Conservation (phyloP, 192 early-diverging fungal species). For the Linnemannia zychae region DNA sequence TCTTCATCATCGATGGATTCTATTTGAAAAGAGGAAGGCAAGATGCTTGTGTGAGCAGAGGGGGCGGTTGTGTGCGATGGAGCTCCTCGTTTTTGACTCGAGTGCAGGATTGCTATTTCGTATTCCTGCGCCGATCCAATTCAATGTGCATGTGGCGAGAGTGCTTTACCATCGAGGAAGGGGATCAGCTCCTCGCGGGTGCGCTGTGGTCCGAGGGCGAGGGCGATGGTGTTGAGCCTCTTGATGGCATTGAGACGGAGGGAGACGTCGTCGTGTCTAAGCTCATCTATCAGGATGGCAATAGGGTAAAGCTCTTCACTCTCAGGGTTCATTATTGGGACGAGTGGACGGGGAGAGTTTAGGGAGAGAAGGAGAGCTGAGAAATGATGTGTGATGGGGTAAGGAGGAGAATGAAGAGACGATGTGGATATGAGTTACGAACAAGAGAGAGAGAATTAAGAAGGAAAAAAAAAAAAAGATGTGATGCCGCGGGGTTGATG, state of each 20-base stretch:
- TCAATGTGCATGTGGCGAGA: not conserved
- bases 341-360: not conserved
- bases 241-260: conserved; percentile 88
- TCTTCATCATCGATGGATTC: conserved; percentile 99
- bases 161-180: conserved; percentile 90
- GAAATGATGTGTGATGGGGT: not conserved
- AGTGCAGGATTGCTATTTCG: too few relatives aligned
- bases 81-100: not conserved
- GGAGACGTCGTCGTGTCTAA: conserved; percentile 92
- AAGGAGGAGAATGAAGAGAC: not conserved
- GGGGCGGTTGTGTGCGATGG: not conserved
- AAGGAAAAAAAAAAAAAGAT: not conserved
- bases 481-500: conserved; percentile 1
- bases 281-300: conserved; percentile 91
- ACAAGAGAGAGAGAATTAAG: not conserved
- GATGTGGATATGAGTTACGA: not conserved
- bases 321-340: conserved; percentile 58
- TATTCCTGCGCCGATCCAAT: not conserved
- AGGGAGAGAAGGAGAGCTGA: not conserved
- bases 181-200: conserved; percentile 97
- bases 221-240: conserved; percentile 86
- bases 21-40: conserved; percentile 44
- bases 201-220: conserved; percentile 94
- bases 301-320: conserved; percentile 81
- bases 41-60: not conserved